Percentiles rank a stretch among this genome's conserved stretches.
These are phyloP conservation scores for Cyberlindnera mississippiensis DNA, from an alignment of 805 yeast genomes.

Conservation along the genomic window DNA sequence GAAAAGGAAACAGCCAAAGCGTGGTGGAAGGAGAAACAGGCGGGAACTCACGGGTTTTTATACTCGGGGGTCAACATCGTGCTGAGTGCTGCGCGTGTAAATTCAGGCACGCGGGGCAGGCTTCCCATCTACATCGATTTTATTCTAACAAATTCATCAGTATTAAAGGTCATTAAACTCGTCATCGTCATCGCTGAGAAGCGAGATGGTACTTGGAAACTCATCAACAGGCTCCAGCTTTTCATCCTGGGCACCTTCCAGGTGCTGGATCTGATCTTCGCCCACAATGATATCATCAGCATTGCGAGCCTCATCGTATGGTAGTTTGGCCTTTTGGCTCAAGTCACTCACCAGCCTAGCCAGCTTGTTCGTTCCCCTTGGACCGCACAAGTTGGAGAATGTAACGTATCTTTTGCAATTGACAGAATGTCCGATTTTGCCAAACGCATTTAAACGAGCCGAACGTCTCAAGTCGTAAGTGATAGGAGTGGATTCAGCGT, in stretches of 20 bases:
- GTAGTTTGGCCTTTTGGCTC: slow-evolving; percentile 1
- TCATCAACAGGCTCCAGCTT: background rate
- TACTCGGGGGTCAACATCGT: background rate
- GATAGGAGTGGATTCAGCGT: background rate
- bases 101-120: too few species aligned
- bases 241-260: too few species aligned
- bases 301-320: slow-evolving; percentile 1
- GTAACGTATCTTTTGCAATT: slow-evolving; percentile 15
- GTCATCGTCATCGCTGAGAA: slow-evolving; percentile 17
- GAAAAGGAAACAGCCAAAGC: slow-evolving; percentile 23
- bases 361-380: slow-evolving; percentile 12
- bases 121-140: too few species aligned
- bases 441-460: slow-evolving; percentile 11
- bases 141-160: too few species aligned
- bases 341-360: slow-evolving; percentile 9
- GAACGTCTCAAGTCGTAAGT: slow-evolving; percentile 14
- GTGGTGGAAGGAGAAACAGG: background rate
- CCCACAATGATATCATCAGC: slow-evolving; percentile 8
- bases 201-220: slow-evolving; percentile 5
- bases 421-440: slow-evolving; percentile 14
- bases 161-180: slow-evolving; percentile 16
- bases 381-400: slow-evolving; percentile 7
- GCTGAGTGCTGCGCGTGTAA: too few species aligned
- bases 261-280: background rate
- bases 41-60: background rate